Evolutionary conservation across 306 rosid genomes (phyloP).

Genomic region (Benincasa hispida): DNA sequence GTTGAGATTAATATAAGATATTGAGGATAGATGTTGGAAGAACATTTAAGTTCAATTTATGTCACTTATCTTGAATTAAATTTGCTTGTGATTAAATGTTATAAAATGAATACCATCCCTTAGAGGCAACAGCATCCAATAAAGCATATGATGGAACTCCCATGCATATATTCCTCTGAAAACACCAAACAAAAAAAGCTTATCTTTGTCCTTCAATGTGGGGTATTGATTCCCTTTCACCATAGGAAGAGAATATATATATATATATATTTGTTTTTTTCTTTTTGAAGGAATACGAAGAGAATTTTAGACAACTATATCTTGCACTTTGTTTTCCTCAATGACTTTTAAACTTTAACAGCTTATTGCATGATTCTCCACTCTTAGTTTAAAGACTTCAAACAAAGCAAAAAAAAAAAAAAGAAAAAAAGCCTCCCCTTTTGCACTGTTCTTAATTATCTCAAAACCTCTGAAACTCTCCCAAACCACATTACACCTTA

Average conservation of each 20-base stretch:
- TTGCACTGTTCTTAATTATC: too few relatives aligned
- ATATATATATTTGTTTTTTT: too few relatives aligned
- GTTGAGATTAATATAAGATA: too few relatives aligned
- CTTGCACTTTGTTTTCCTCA: not conserved
- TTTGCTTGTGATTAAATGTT: not conserved
- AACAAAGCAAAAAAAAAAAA: conserved; percentile 22
- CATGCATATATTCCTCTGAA: conserved; percentile 1
- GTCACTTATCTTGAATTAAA: too few relatives aligned
- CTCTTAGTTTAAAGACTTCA: conserved; percentile 14
- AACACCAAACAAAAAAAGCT: conserved; percentile 13
- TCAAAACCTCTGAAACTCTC: not conserved
- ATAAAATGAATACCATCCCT: not conserved
- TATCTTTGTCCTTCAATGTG: conserved; percentile 33
- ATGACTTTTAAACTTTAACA: not conserved
- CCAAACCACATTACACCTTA: not conserved
- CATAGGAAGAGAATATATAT: conserved; percentile 20
- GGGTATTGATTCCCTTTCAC: conserved; percentile 15
- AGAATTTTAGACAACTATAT: conserved; percentile 30
- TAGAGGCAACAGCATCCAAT: conserved; percentile 22
- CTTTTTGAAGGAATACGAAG: too few relatives aligned
- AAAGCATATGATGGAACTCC: conserved; percentile 9
- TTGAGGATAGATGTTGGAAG: too few relatives aligned
- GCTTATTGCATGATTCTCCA: conserved; percentile 5
- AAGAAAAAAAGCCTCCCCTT: conserved; percentile 12
- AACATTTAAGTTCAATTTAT: too few relatives aligned